Conservation (phyloP, 2,329 filamentous ascomycete species). For the Talaromyces atroroseus region DNA sequence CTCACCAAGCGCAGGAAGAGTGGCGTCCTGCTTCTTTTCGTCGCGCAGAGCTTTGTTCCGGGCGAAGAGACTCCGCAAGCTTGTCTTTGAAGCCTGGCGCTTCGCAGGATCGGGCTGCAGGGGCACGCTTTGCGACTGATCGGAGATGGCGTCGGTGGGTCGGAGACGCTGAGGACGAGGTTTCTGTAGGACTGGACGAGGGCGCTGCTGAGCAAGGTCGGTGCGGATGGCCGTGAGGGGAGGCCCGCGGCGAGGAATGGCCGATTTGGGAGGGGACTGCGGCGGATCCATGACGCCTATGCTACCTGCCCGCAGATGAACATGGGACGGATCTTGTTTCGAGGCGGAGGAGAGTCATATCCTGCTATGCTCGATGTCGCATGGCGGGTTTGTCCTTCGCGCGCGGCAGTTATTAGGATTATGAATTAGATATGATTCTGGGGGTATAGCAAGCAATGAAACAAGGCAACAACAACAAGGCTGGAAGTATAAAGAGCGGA, state of each 20-base stretch:
- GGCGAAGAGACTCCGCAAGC: constrained; percentile 32
- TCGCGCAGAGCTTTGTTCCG: constrained; percentile 31
- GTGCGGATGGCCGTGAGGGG: constrained; percentile 33
- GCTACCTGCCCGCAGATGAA: constrained; percentile 6
- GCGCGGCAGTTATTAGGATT: too few relatives aligned
- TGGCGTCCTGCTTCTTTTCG: constrained; percentile 21
- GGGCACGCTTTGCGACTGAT: constrained; percentile 27
- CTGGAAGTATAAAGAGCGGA: background rate
- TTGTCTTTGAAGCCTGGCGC: constrained; percentile 32
- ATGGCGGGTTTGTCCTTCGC: background rate
- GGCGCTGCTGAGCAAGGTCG: constrained; percentile 29
- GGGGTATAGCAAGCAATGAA: background rate
- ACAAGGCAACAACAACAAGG: background rate
- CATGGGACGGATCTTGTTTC: background rate
- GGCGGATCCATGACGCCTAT: constrained; percentile 13
- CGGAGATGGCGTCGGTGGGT: constrained; percentile 24
- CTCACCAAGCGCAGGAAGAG: constrained; percentile 31
- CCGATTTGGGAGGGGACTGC: constrained; percentile 17
- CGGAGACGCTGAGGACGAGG: constrained; percentile 28
- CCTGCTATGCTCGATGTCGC: background rate
- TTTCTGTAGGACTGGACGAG: constrained; percentile 17
- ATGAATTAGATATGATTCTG: too few relatives aligned
- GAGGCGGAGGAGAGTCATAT: background rate
- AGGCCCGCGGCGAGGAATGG: constrained; percentile 35
- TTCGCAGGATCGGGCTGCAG: constrained; percentile 27